Evolutionary conservation across 305 asterid genomes (phyloP), one percentile per base, ranked within the genome.

Genomic region (Withania somnifera): DNA sequence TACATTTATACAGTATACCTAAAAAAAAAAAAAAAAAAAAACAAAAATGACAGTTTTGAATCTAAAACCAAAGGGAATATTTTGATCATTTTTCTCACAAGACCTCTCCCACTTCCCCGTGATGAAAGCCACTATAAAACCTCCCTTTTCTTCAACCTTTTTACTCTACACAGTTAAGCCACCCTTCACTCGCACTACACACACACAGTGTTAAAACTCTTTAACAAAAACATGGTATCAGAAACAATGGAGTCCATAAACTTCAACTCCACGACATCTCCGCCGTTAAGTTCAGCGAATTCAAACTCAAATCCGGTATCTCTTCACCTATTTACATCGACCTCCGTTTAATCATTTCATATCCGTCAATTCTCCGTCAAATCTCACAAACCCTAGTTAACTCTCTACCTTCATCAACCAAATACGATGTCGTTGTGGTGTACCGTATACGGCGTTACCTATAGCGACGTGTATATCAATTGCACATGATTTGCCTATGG

Each of bases 371-470:
- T 75, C 98, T 96, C 88, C 85, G 83, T 28, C 94, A 90, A 83
- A 92, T 96, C 84, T 96, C 98, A 80, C 91, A 88, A 79, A 78
- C 93, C 50, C 91, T 96, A 82, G 78, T 87, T 56, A 82, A 90
- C 63, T 85, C 92, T 69, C 89, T 96, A 68, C 98, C 98, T 6
- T 69, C 94, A 1, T 81, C 96, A 79, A 53, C 91, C 57, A 86
- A 42, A 0, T 96, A 93, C 83, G 98, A 96, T 84, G 90, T 93
- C 80, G 90, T 97, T 96, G 98, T 76, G 98, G 98, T 57, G 98
- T 97, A 0, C 98, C 99, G 26, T 96, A 96, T 90, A 93, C 97
- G 42, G 98, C 98, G 19, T 92, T 96, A 28, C 98, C 99, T 68
- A 96, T 96, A n/a, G 98, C 97, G 82, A 93, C 99, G 61, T 90